Evolutionary conservation across 78 protist genomes (phyloP).

Genomic region (Chrysochromulina parva): DNA sequence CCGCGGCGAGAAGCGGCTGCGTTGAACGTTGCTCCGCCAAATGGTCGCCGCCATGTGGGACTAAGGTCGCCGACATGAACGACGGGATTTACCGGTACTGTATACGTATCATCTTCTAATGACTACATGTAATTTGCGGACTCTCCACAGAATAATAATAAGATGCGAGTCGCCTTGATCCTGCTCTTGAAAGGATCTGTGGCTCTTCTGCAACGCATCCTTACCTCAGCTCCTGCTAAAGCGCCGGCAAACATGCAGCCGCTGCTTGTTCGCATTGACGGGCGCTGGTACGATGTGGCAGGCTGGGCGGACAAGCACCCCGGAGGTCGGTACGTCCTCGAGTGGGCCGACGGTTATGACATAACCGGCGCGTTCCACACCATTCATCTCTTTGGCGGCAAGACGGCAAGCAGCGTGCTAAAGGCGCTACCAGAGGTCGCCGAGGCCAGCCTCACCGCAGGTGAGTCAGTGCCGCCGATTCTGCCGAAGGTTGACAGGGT

Average conservation of each 20-base stretch:
- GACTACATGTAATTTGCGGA: too few relatives aligned
- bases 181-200: too few relatives aligned
- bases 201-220: too few relatives aligned
- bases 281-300: background rate
- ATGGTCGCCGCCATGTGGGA: too few relatives aligned
- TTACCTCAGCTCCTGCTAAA: too few relatives aligned
- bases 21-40: too few relatives aligned
- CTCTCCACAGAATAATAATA: too few relatives aligned
- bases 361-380: background rate
- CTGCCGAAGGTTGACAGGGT: background rate
- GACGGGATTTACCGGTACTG: too few relatives aligned
- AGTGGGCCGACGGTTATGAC: background rate
- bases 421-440: background rate
- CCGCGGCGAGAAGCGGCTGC: too few relatives aligned
- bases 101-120: too few relatives aligned
- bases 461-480: background rate
- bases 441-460: background rate
- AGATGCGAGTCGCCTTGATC: too few relatives aligned
- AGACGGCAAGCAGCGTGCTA: background rate
- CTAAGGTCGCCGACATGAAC: too few relatives aligned
- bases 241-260: background rate
- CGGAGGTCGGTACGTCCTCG: background rate
- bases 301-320: slow-evolving; percentile 11
- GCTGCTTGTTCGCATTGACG: background rate
- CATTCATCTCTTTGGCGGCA: background rate